Base-by-base conservation (phyloP, 1,284 basidiomycete species). In the Cutaneotrichosporon spelunceum region DNA sequence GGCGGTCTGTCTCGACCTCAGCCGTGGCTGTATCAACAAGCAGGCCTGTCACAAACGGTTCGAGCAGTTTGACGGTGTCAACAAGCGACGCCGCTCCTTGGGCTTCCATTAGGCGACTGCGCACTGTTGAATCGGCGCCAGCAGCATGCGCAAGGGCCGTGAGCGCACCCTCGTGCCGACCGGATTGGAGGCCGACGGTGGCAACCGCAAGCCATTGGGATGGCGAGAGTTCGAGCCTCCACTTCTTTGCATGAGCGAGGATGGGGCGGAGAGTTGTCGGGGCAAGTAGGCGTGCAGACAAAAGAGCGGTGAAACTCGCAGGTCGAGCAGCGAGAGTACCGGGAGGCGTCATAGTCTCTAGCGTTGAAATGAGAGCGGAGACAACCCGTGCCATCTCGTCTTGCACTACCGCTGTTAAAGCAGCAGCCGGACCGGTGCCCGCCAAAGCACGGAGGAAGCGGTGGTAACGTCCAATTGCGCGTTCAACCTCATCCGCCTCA, bases 171-270 rank as follows among this genome's bases (percentile, higher is more conserved):
- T 48, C 33, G 2, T 27, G 26, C 4, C 42, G 29, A 9, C 24
- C 42, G 2, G 50, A 30, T 9, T 44, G 24, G 44, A 61, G 42
- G 27, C 33, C 26, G 3, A 45, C 36, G 1, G 56, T 53, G 0
- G 56, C 56, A 1, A 44, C 53, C 4, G 49, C 44, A 2, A 39
- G 44, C 61, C 61, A 58, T 21, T 62, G 61, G 21, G 30, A 19
- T 7, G 53, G 45, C 13, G 56, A 33, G 3, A 62, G 34, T 9
- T 14, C 23, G 9, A 56, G 44, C 1, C 23, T 34, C n/a, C n/a
- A 29, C 19, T 4, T 3, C 21, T 30, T n/a, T 4, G 36, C 44
- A 44, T 57, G 55, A 9, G 21, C 19, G 19, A 61, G 19, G 24
- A 61, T 44, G 39, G 30, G 16, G 1, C 23, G 33, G 7, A 57